Evolutionary conservation across 441 rosid genomes (phyloP).

Genomic region (Bocquillonia castaneifolia): DNA sequence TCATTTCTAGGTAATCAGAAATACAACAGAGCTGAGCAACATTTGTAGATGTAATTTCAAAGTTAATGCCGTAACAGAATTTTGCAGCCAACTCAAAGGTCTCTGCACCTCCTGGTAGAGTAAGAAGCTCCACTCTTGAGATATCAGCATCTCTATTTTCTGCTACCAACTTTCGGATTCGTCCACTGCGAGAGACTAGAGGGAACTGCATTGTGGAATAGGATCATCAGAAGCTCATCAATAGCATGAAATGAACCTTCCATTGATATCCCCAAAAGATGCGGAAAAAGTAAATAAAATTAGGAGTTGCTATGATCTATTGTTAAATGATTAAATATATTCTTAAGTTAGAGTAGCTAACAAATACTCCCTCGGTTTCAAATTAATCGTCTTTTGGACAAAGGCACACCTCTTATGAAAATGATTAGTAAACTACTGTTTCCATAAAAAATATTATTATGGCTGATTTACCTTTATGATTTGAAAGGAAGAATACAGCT

Average conservation of each 20-base stretch:
- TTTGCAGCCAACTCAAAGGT: conserved; percentile 85
- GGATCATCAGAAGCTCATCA: conserved; percentile 2
- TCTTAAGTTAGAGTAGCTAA: not conserved
- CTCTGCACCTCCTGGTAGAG: conserved; percentile 87
- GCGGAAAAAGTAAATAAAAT: too few relatives aligned
- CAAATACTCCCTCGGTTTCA: too few relatives aligned
- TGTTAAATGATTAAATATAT: not conserved
- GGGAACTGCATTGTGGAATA: conserved; percentile 65
- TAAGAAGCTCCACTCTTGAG: conserved; percentile 87
- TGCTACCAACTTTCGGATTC: conserved; percentile 73
- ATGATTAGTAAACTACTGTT: too few relatives aligned
- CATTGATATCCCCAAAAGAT: too few relatives aligned
- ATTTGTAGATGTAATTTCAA: conserved; percentile 79
- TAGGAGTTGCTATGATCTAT: too few relatives aligned
- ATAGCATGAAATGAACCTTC: not conserved
- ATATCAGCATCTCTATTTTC: conserved; percentile 86
- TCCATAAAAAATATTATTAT: too few relatives aligned
- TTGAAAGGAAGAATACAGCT: too few relatives aligned
- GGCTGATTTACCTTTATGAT: too few relatives aligned
- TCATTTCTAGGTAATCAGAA: conserved; percentile 95
- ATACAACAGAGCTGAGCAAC: conserved; percentile 80
- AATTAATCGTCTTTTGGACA: too few relatives aligned
- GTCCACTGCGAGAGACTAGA: conserved; percentile 87
- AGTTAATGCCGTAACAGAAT: conserved; percentile 90
- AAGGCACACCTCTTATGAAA: too few relatives aligned